phyloP scores from a whole-genome alignment of 2,329 filamentous ascomycete species.

The Orbilia brochopaga region DNA sequence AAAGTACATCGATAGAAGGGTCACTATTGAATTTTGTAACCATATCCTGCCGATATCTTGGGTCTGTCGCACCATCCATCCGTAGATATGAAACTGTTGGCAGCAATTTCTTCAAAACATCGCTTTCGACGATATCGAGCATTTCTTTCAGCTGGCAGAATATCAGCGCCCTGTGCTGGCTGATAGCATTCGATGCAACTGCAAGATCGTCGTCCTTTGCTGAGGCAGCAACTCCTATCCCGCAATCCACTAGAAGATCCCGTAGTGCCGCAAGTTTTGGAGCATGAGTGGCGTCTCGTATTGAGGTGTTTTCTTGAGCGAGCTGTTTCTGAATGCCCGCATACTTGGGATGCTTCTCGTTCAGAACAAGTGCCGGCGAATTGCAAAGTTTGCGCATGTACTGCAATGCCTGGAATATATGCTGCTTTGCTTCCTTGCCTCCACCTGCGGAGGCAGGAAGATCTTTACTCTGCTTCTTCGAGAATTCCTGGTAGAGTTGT shows the following conservation, averaged over 20 bases:
- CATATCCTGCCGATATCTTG: conserved; percentile 91
- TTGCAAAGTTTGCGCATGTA: conserved; percentile 99
- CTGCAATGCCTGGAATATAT: conserved; percentile 98
- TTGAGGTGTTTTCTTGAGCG: conserved; percentile 75
- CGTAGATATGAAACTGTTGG: conserved; percentile 90
- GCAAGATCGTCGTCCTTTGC: conserved; percentile 64
- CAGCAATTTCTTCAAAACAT: conserved; percentile 87
- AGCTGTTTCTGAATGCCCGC: conserved; percentile 83
- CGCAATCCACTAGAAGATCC: conserved; percentile 96
- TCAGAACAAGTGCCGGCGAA: conserved; percentile 93
- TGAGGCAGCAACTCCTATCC: conserved; percentile 78
- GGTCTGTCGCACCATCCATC: conserved; percentile 91
- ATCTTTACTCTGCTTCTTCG: conserved; percentile 87
- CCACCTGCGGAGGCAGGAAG: conserved; percentile 75
- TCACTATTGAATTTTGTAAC: conserved; percentile 99
- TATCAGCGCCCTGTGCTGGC: conserved; percentile 90
- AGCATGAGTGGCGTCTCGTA: conserved; percentile 85
- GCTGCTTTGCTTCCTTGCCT: conserved; percentile 93
- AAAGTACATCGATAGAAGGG: conserved; percentile 90
- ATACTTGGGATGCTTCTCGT: conserved; percentile 88
- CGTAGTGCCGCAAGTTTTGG: conserved; percentile 89
- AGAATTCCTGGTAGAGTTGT: conserved; percentile 95
- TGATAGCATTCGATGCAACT: conserved; percentile 77
- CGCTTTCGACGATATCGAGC: conserved; percentile 97
- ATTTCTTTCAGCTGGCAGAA: conserved; percentile 99